A percentile compares a stretch with the other conserved stretches of the same genome.
Evolutionary conservation across 2,329 filamentous ascomycete genomes (phyloP).

Genomic region (Xylariaceae sp.): DNA sequence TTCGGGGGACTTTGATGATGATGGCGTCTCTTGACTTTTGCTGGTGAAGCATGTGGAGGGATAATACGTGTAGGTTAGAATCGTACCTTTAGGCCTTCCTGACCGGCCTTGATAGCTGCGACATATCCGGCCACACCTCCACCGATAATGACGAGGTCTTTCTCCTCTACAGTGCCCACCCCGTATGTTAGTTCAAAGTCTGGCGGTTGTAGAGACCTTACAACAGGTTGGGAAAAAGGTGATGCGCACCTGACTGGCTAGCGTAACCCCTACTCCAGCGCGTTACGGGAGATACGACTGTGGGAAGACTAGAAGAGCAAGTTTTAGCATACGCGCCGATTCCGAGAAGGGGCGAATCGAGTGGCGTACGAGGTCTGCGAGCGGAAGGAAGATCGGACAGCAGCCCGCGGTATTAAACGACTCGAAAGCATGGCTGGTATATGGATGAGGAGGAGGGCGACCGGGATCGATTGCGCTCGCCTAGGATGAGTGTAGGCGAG

Average conservation of each 20-base stretch:
- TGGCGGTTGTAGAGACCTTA: constrained; percentile 25
- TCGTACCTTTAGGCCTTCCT: constrained; percentile 88
- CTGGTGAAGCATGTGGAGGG: not conserved
- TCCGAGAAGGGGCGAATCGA: constrained; percentile 13
- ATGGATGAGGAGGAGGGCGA: not conserved
- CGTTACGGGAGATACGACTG: constrained; percentile 42
- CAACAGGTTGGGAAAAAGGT: not conserved
- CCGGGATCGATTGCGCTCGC: constrained; percentile 7
- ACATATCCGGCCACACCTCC: constrained; percentile 98
- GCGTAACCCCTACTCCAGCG: constrained; percentile 56
- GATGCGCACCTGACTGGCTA: constrained; percentile 44
- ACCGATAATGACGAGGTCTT: constrained; percentile 95
- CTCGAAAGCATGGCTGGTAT: constrained; percentile 51
- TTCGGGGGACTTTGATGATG: no score
- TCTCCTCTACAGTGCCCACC: constrained; percentile 64
- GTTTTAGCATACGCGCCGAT: constrained; percentile 13
- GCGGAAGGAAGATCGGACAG: constrained; percentile 52
- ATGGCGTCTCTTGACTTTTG: no score
- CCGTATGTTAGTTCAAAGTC: constrained; percentile 32
- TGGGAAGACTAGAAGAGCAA: constrained; percentile 40
- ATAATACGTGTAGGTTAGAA: not conserved
- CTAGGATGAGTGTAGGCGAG: not conserved
- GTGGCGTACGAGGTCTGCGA: constrained; percentile 42
- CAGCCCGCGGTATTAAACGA: constrained; percentile 55
- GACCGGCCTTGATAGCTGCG: constrained; percentile 96